phyloP scores from a whole-genome alignment of 305 asterid species.

The Solanum hybrid region DNA sequence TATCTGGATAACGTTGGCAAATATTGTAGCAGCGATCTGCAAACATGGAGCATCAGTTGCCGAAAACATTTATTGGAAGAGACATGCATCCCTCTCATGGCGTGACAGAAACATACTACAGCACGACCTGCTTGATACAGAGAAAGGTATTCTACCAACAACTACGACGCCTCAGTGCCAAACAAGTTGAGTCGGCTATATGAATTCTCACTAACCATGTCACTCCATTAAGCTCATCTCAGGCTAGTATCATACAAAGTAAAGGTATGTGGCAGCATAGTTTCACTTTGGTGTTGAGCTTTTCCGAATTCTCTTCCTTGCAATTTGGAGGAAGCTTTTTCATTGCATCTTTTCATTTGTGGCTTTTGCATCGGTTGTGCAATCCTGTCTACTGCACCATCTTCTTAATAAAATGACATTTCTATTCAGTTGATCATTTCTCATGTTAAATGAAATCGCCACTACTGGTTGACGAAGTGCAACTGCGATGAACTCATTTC shows the following conservation, averaged over 20 bases:
- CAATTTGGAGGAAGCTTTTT: neutral
- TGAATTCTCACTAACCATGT: neutral
- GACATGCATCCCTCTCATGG: no score
- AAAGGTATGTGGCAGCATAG: neutral
- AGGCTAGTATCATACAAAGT: neutral
- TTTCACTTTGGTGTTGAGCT: neutral
- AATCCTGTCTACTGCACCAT: no score
- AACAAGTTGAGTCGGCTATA: neutral
- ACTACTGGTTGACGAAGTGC: neutral
- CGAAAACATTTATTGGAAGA: no score
- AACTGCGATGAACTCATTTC: neutral
- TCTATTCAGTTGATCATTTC: no score
- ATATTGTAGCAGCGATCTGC: no score
- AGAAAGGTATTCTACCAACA: neutral
- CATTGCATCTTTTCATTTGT: neutral
- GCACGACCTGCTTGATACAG: neutral
- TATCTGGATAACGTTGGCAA: no score
- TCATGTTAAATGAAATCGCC: neutral
- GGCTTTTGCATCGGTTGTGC: neutral
- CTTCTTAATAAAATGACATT: no score
- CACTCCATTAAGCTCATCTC: neutral
- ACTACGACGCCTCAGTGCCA: neutral
- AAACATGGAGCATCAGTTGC: no score
- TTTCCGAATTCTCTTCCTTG: neutral
- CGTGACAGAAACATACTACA: no score